Conservation (phyloP, 2,329 filamentous ascomycete species). For the Epichloe brachyelytri region DNA sequence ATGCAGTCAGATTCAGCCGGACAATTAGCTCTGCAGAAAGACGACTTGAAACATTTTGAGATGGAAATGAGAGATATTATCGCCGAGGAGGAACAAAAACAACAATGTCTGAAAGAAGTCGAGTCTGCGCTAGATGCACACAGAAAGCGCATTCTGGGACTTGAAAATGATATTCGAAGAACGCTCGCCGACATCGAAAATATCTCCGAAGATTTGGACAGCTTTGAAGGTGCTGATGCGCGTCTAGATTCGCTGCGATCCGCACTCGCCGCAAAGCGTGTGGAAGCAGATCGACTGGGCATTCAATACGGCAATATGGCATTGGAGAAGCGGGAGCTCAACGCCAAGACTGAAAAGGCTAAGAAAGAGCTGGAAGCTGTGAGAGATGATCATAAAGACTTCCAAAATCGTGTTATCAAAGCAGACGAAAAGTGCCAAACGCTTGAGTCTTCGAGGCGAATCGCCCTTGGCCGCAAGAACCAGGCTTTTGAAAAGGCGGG, state of each 20-base stretch:
- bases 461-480: constrained; percentile 51
- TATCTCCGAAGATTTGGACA: constrained; percentile 47
- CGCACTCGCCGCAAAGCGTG: constrained; percentile 42
- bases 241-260: constrained; percentile 45
- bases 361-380: constrained; percentile 23
- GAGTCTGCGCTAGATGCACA: constrained; percentile 33
- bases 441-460: constrained; percentile 33
- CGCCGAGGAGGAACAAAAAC: constrained; percentile 31
- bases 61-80: constrained; percentile 40
- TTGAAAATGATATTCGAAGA: constrained; percentile 43
- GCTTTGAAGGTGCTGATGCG: constrained; percentile 54
- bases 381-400: constrained; percentile 24
- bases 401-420: constrained; percentile 39
- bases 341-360: constrained; percentile 26
- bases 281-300: constrained; percentile 35
- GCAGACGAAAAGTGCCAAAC: constrained; percentile 39
- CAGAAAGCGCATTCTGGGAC: constrained; percentile 15
- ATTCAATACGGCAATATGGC: constrained; percentile 40
- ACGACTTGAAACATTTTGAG: constrained; percentile 39
- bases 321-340: constrained; percentile 36
- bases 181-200: constrained; percentile 45
- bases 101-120: constrained; percentile 35
- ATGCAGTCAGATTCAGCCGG: constrained; percentile 67
- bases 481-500: constrained; percentile 38
- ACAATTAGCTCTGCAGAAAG: constrained; percentile 43